These are phyloP conservation scores for Hypoxylon intermedium DNA, from an alignment of 495 filamentous ascomycete species.

Conservation along the genomic window DNA sequence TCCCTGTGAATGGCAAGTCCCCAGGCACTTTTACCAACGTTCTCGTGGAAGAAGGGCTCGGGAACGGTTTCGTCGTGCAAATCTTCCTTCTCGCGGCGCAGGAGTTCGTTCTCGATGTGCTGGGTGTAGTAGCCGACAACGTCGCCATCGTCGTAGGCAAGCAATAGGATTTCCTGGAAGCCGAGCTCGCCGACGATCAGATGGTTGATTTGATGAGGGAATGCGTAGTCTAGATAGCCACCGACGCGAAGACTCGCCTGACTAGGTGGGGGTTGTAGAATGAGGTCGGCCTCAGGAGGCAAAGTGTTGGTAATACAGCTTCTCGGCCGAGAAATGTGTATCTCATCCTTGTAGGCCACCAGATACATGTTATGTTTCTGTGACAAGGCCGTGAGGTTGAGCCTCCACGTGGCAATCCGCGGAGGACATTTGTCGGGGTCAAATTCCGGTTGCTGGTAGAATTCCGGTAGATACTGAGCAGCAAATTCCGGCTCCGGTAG, in stretches of 20 bases:
- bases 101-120: slow-evolving; percentile 43
- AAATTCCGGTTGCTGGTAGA: slow-evolving; percentile 8
- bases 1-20: slow-evolving; percentile 84
- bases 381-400: slow-evolving; percentile 59
- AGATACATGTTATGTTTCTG: slow-evolving; percentile 71
- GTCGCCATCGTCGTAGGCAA: slow-evolving; percentile 88
- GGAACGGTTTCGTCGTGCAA: slow-evolving; percentile 7
- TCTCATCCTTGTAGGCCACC: slow-evolving; percentile 71
- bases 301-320: slow-evolving; percentile 69
- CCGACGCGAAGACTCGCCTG: slow-evolving; percentile 43
- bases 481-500: no score
- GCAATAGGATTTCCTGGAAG: slow-evolving; percentile 76
- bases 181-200: slow-evolving; percentile 82
- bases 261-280: slow-evolving; percentile 68
- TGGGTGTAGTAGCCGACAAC: slow-evolving; percentile 78
- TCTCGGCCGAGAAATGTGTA: slow-evolving; percentile 76
- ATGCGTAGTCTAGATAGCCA: slow-evolving; percentile 63
- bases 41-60: slow-evolving; percentile 72
- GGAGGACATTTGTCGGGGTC: slow-evolving; percentile 40
- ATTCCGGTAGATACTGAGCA: no score
- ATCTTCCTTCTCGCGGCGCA: slow-evolving; percentile 14
- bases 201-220: slow-evolving; percentile 78
- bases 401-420: slow-evolving; percentile 45
- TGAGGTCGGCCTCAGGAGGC: slow-evolving; percentile 65
- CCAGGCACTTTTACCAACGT: slow-evolving; percentile 83